A percentile compares a stretch with the other conserved stretches of the same genome.
Conservation (phyloP, 179 eudicot genomes). For the Beta corolliflora region DNA sequence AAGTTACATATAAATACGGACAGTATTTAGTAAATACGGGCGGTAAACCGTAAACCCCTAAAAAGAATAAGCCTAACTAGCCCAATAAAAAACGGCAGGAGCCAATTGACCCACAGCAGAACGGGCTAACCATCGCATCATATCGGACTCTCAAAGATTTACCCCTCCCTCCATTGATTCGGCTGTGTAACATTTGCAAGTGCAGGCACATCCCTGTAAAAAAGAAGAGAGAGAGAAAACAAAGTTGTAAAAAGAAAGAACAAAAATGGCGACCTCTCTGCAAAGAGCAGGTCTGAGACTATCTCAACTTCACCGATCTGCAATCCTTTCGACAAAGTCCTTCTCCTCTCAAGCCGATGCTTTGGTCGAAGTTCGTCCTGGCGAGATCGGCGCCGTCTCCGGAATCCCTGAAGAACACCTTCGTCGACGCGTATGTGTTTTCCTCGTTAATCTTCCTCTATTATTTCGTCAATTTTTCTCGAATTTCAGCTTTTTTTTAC, state of each 20-base stretch:
- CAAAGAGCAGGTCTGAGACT: slow-evolving; percentile 37
- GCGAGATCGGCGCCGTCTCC: slow-evolving; percentile 59
- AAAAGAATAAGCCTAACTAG: no score
- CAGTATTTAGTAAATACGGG: no score
- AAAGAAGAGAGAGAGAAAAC: not conserved
- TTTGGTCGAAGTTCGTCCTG: slow-evolving; percentile 46
- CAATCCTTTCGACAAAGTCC: slow-evolving; percentile 24
- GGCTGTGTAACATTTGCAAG: not conserved
- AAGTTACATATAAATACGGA: no score
- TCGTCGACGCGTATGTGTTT: slow-evolving; percentile 41
- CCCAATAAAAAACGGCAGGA: not conserved
- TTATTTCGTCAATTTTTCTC: not conserved
- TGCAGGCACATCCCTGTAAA: not conserved
- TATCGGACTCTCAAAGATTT: not conserved
- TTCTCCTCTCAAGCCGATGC: slow-evolving; percentile 47
- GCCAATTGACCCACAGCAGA: not conserved
- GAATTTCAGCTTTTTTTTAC: not conserved
- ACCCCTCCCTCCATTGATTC: not conserved
- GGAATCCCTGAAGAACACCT: slow-evolving; percentile 68
- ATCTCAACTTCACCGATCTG: slow-evolving; percentile 32
- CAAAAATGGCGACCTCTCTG: slow-evolving; percentile 43
- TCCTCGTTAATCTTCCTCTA: not conserved
- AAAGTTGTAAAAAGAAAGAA: not conserved
- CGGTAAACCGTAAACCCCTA: no score
- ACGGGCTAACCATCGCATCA: not conserved